Base-by-base conservation (phyloP, 371 early-diverging fungal species). In the Haplosporangium sp. region DNA sequence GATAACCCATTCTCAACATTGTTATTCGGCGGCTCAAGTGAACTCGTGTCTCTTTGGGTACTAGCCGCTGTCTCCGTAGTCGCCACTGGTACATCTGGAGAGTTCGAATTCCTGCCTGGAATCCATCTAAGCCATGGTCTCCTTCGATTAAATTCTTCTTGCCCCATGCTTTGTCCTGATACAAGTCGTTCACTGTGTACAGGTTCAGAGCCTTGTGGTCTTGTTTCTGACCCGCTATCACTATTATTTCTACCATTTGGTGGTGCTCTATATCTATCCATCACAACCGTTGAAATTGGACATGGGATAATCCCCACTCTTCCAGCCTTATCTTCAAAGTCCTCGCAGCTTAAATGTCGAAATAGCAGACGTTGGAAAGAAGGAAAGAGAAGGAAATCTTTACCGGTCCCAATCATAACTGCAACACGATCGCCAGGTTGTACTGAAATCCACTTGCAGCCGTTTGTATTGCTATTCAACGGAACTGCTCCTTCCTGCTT, bases 351-450 rank as follows among this genome's bases (percentile, higher is more conserved):
- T 55, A 81, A 27, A 47, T 74, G 75, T 13, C 81, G 74, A 35
- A 81, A 69, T 4, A 81, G 38, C 17, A 81, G 62, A 2, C 81
- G 67, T 44, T 74, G 81, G 50, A 81, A 69, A 2, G 81, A 74
- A 4, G 81, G 81, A n/a, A 81, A 81, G 44, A 81, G 69, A 10
- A 81, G 38, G 42, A 81, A 81, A 38, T 81, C 81, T 27, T 69
- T 61, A 34, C 81, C 74, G 27, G 72, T 81, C 11, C 81, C 81
- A 27, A 81, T 81, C 81, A 81, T 74, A 17, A 81, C 81, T 19
- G 81, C 81, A 2, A 81, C 58, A 4, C 81, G 68, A 47, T 81
- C 81, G 6, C 75, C 75, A 4, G 42, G 39, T 7, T 50, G 68
- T 1, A 81, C 81, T 2, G 71, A 69, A 0, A 74, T 66, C 81